phyloP scores from a whole-genome alignment of 2,329 filamentous ascomycete species.

The Penicillium italicum region DNA sequence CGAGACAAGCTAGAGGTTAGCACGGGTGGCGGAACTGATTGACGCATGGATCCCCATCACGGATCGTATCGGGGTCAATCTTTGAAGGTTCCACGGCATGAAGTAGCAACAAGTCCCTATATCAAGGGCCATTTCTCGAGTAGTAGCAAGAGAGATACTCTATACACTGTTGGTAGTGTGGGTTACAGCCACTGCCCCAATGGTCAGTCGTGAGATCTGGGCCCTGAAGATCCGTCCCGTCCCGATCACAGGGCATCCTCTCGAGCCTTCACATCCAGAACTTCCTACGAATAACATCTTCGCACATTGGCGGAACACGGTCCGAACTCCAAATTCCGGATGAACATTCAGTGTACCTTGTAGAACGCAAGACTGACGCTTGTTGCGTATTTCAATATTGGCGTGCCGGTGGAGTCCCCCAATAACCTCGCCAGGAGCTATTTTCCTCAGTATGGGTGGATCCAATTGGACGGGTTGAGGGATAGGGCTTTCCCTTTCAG shows the following conservation, averaged over 20 bases:
- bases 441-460: constrained; percentile 2
- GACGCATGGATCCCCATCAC: not conserved
- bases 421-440: constrained; percentile 4
- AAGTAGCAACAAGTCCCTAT: too few species aligned
- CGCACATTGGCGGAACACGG: not conserved
- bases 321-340: not conserved
- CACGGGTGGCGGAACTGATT: too few species aligned
- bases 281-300: not conserved
- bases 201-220: not conserved
- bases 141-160: not conserved
- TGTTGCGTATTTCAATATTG: not conserved
- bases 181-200: not conserved
- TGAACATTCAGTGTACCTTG: not conserved
- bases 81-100: not conserved
- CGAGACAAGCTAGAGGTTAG: too few species aligned
- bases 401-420: not conserved
- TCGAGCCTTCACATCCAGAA: not conserved
- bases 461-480: constrained; percentile 1
- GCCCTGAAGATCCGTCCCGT: not conserved
- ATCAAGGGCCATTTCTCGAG: not conserved
- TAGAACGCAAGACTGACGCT: not conserved
- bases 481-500: not conserved
- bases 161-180: not conserved
- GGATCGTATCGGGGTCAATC: too few species aligned
- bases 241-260: not conserved